These are phyloP conservation scores for Apiospora arundinis DNA, from an alignment of 2,329 filamentous ascomycete genomes.

Conservation along the genomic window DNA sequence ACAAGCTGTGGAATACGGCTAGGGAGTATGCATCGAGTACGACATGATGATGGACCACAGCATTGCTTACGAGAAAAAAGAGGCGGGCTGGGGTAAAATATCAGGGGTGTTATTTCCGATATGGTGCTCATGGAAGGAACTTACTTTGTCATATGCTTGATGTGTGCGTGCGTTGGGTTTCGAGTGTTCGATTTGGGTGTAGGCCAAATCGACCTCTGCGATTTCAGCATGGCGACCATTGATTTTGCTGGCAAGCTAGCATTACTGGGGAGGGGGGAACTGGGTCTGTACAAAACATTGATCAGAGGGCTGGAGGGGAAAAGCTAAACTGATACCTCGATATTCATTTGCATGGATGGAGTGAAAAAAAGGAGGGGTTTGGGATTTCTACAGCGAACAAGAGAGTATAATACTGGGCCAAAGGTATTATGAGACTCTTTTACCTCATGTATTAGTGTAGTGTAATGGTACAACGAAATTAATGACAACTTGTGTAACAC, in stretches of 20 bases:
- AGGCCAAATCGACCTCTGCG: slow-evolving; percentile 32
- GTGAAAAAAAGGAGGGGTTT: slow-evolving; percentile 31
- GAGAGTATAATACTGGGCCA: slow-evolving; percentile 39
- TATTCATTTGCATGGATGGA: slow-evolving; percentile 41
- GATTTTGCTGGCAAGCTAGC: slow-evolving; percentile 31
- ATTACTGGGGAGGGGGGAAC: slow-evolving; percentile 26
- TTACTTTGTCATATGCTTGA: slow-evolving; percentile 4
- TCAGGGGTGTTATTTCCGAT: not conserved
- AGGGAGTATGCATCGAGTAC: slow-evolving; percentile 7
- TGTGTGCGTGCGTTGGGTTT: slow-evolving; percentile 15
- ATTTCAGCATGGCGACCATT: slow-evolving; percentile 34
- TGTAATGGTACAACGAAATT: slow-evolving; percentile 30
- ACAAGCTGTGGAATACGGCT: not conserved
- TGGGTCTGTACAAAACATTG: slow-evolving; percentile 38
- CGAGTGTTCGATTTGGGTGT: slow-evolving; percentile 5
- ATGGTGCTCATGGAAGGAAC: slow-evolving; percentile 2
- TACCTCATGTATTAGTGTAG: slow-evolving; percentile 40
- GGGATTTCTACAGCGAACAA: slow-evolving; percentile 22
- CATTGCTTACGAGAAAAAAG: not conserved
- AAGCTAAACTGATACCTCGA: slow-evolving; percentile 31
- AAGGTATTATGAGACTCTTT: slow-evolving; percentile 27
- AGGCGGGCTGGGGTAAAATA: slow-evolving; percentile 3
- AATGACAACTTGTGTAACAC: slow-evolving; percentile 22
- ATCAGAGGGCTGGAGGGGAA: slow-evolving; percentile 34
- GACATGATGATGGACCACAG: not conserved